Base-by-base conservation (phyloP, 108 stramenopile genomes). In the Pseudonitzschia multiseries region DNA sequence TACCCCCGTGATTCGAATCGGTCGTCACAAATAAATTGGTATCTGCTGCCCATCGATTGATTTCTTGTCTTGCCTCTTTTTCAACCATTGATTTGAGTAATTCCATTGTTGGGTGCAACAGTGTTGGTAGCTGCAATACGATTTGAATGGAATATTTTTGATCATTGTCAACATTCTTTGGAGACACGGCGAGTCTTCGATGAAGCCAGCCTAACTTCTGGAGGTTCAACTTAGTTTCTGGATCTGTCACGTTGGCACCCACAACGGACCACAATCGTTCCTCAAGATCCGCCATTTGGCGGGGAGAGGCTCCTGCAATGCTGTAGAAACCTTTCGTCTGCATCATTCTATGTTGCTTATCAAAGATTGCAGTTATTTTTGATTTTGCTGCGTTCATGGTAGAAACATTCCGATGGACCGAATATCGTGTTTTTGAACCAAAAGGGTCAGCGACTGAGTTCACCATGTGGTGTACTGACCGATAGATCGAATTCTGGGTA, bases 71-170 rank as follows among this genome's bases (percentile, higher is more conserved):
- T 14, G 85, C 81, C 27, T 70, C 62, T 28, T 76, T 46, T 29
- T 62, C 61, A 24, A 22, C 24, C 26, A 26, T 56, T 24, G 54
- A 56, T 56, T 56, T 26, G 10, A 95, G 61, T 26, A 59, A 60
- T 13, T 82, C 54, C 27, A 92, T 54, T 20, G 71, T 31, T 8
- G 94, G 94, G 76, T 95, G 90, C 36, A 91, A 51, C 12, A 31
- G 88, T 32, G 91, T 84, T 9, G 94, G 90, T 12, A 89, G 66
- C 29, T 76, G 56, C 24, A 87, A 66, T 27, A 83, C 69, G 13
- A 94, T 54, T 57, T 80, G 79, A 5, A 93, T 75, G 33, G 20
- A 33, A 62, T 62, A 32, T 29, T 59, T 59, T 28, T 31, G 27
- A 27, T 31, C 29, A n/a, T 79, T 75, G 12, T 32, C 36, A 17